Conservation (phyloP, 176 grass and related monocot species). For the Alopecurus myosuroides region DNA sequence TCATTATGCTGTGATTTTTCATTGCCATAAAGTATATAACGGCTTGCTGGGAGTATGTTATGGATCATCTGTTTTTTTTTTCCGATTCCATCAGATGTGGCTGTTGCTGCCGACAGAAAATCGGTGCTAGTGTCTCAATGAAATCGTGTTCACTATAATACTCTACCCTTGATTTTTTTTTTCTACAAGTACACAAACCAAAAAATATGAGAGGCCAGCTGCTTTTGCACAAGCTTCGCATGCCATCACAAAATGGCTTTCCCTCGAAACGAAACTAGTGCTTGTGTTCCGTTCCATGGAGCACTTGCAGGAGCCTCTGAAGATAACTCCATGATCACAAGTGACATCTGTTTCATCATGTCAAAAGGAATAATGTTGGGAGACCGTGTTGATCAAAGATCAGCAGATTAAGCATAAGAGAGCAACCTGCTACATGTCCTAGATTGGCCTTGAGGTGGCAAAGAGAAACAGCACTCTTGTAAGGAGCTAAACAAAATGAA, state of each 20-base stretch:
- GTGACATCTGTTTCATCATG: background rate
- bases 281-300: background rate
- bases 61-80: background rate
- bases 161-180: background rate
- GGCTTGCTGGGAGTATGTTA: background rate
- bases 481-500: slow-evolving; percentile 13
- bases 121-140: background rate
- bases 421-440: background rate
- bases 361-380: background rate
- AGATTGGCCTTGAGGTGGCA: background rate
- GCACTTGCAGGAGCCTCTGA: background rate
- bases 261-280: no score
- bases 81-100: background rate
- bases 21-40: background rate
- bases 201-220: background rate
- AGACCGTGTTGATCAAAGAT: background rate
- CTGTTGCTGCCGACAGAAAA: background rate
- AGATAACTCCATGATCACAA: background rate
- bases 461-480: background rate
- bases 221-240: background rate
- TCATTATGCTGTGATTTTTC: slow-evolving; percentile 3
- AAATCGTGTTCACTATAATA: background rate
- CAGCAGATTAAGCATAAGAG: background rate
- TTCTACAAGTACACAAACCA: background rate
- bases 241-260: background rate